These are phyloP conservation scores for Alternaria conjuncta DNA, from an alignment of 2,329 filamentous ascomycete genomes.

Conservation along the genomic window DNA sequence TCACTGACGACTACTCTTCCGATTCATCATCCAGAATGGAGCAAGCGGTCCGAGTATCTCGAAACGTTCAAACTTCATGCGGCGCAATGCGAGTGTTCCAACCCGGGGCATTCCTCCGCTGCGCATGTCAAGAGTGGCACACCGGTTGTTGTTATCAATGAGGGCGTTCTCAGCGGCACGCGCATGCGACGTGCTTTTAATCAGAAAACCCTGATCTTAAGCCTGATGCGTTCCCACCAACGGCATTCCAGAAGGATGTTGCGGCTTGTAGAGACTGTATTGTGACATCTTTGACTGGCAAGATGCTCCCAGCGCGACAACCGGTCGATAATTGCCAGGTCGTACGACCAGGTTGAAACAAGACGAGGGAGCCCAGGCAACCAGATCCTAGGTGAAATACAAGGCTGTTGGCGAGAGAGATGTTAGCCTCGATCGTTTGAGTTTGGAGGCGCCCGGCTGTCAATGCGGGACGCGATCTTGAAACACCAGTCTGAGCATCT, in stretches of 20 bases:
- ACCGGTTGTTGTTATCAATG: not conserved
- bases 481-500: conserved; percentile 28
- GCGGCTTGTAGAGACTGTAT: conserved; percentile 8
- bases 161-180: conserved; percentile 3
- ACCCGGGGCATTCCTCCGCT: not conserved
- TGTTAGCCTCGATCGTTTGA: not conserved
- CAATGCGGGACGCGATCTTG: conserved; percentile 18
- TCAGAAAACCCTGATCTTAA: conserved; percentile 8
- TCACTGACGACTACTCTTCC: conserved; percentile 3
- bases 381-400: not conserved
- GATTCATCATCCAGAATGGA: conserved; percentile 4
- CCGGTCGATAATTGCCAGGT: not conserved
- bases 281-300: conserved; percentile 16
- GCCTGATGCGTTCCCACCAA: not conserved
- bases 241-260: conserved; percentile 8
- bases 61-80: conserved; percentile 9
- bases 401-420: not conserved
- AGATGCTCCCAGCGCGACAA: conserved; percentile 6
- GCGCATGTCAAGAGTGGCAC: not conserved
- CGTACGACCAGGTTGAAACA: conserved; percentile 5
- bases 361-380: conserved; percentile 1
- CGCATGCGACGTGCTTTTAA: not conserved
- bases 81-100: not conserved
- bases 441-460: conserved; percentile 6
- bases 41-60: conserved; percentile 5